Evolutionary conservation across 1,284 basidiomycete genomes (phyloP).

Genomic region (Ustilago loliicola): DNA sequence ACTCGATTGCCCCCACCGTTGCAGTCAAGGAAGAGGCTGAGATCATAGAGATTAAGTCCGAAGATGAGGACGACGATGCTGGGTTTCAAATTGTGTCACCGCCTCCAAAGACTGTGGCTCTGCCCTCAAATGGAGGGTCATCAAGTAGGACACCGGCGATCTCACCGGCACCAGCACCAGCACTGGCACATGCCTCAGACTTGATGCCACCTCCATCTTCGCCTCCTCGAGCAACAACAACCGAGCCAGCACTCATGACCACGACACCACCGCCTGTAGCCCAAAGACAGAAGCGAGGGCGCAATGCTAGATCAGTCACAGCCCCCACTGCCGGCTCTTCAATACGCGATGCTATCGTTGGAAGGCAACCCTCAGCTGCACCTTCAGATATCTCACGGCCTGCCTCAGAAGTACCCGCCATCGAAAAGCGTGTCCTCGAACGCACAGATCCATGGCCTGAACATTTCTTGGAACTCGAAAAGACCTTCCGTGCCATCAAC

Average conservation of each 20-base stretch:
- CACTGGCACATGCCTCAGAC: neutral
- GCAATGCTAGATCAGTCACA: slow-evolving; percentile 30
- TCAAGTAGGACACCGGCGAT: neutral
- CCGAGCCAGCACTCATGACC: neutral
- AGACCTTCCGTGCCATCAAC: slow-evolving; percentile 80
- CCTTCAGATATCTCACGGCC: slow-evolving; percentile 25
- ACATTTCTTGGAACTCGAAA: slow-evolving; percentile 71
- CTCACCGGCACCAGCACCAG: neutral
- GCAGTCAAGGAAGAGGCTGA: slow-evolving; percentile 30
- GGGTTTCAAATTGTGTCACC: slow-evolving; percentile 41
- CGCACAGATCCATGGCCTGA: slow-evolving; percentile 68
- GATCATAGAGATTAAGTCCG: slow-evolving; percentile 52
- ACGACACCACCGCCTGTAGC: slow-evolving; percentile 22
- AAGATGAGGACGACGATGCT: slow-evolving; percentile 45
- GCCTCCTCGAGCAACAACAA: slow-evolving; percentile 17
- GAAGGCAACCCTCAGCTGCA: slow-evolving; percentile 39
- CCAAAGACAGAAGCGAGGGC: slow-evolving; percentile 22
- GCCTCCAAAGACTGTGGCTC: neutral
- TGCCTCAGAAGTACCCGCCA: slow-evolving; percentile 16
- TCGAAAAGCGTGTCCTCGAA: slow-evolving; percentile 37
- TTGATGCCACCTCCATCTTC: slow-evolving; percentile 11
- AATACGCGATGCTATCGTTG: slow-evolving; percentile 30
- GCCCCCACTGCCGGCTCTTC: slow-evolving; percentile 10
- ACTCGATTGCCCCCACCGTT: neutral
- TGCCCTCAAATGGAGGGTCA: neutral